These are phyloP conservation scores for Exophiala aquamarina DNA, from an alignment of 2,329 filamentous ascomycete species.

Conservation along the genomic window DNA sequence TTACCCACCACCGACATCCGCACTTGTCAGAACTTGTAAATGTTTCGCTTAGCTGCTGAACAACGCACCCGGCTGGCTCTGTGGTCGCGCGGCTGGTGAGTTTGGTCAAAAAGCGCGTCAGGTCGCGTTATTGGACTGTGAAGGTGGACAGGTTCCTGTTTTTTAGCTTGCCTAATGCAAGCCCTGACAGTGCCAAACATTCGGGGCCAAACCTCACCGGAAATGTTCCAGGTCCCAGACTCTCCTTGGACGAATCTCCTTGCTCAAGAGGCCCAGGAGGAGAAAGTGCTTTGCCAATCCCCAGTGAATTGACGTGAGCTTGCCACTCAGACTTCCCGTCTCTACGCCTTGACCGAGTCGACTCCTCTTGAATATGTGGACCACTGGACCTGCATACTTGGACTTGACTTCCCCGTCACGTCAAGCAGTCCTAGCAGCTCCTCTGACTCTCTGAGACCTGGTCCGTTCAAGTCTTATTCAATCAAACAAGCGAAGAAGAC, in stretches of 20 bases:
- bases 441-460: no score
- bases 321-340: no score
- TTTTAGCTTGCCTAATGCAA: slow-evolving; percentile 24
- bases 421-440: no score
- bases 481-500: no score
- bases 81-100: slow-evolving; percentile 22
- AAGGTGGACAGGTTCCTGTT: slow-evolving; percentile 22
- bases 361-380: no score
- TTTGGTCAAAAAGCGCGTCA: slow-evolving; percentile 21
- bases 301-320: slow-evolving; percentile 22
- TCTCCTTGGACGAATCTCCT: slow-evolving; percentile 19
- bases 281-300: slow-evolving; percentile 19
- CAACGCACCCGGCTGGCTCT: slow-evolving; percentile 16
- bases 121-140: slow-evolving; percentile 22
- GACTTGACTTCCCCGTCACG: no score
- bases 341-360: no score
- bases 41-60: slow-evolving; percentile 4
- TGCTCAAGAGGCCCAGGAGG: slow-evolving; percentile 6
- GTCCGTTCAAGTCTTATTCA: no score
- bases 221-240: background rate
- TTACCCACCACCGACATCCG: background rate
- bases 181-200: slow-evolving; percentile 19
- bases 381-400: no score
- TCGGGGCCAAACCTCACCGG: slow-evolving; percentile 20
- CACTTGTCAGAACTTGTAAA: background rate